Base-by-base conservation (phyloP, 768 basidiomycete genomes). In the Rhizopogon vinicolor region DNA sequence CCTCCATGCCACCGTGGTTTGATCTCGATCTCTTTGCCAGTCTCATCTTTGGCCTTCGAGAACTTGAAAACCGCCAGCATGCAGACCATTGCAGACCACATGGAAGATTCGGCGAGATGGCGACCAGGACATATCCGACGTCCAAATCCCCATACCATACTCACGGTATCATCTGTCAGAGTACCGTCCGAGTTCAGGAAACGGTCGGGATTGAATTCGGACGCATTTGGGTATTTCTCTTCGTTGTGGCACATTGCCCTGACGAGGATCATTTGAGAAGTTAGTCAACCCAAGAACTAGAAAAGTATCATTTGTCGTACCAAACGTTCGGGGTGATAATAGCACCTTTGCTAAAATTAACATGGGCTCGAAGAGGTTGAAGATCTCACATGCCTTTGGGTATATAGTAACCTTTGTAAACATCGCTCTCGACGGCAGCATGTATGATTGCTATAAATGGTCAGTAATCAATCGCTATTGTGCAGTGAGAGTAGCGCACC, bases 121-220 rank as follows among this genome's bases (percentile, higher is more conserved):
- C 69, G 70, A 2, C 71, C 72, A 0, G 68, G 74, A 53, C 74
- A 76, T 18, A 73, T 68, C 31, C 74, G 65, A 45, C 75, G 60
- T 35, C 75, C 76, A 55, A 75, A 77, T 3, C 76, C 72, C 31
- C 59, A 61, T 13, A 49, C 48, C 37, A 45, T 12, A 13, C 31
- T 22, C 10, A 29, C 54, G 2, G 41, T 44, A 25, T 51, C 55
- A 13, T 56, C 33, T 12, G 33, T 51, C n/a, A 56, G 33, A 10
- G 18, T 43, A 16, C 55, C 55, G 10, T 51, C 41, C 2, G 40
- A n/a, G 10, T 42, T 35, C 8, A 69, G 65, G 55, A 68, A 75
- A 8, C 73, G 57, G 10, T 70, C 72, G 1, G 77, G 76, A 33
- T 55, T 60, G 59, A 76, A 78, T 25, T 58, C 55, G 25, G 25